These are phyloP conservation scores for Pochonia chlamydosporia DNA, from an alignment of 2,329 filamentous ascomycete species.

Conservation along the genomic window DNA sequence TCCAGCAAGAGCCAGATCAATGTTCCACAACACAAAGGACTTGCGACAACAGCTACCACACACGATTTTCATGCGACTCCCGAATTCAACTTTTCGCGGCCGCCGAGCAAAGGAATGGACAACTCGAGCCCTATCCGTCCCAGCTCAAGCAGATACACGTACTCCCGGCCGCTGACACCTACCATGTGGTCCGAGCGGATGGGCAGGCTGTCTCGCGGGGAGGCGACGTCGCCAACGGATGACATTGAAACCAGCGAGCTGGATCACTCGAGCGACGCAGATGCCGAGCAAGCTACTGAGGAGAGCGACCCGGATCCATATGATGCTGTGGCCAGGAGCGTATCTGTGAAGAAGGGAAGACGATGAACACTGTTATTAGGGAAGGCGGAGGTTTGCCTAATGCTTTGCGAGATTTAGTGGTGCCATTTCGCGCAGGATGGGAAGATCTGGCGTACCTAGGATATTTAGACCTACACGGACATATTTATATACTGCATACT, in stretches of 20 bases:
- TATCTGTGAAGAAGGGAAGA: neutral
- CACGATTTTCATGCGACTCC: constrained; percentile 9
- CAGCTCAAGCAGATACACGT: neutral
- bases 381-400: too few relatives aligned
- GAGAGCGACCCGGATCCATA: constrained; percentile 26
- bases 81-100: constrained; percentile 28
- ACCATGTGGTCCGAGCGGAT: constrained; percentile 9
- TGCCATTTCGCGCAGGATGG: too few relatives aligned
- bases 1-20: constrained; percentile 34
- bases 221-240: constrained; percentile 19
- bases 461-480: neutral
- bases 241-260: constrained; percentile 27
- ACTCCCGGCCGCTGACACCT: neutral
- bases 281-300: constrained; percentile 24
- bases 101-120: neutral
- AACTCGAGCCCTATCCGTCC: neutral
- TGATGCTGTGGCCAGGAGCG: constrained; percentile 11
- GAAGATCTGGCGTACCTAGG: too few relatives aligned
- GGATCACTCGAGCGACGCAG: constrained; percentile 24
- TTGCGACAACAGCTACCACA: constrained; percentile 10
- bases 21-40: constrained; percentile 17
- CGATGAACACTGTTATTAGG: neutral
- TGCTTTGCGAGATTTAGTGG: too few relatives aligned
- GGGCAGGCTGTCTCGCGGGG: constrained; percentile 5
- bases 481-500: neutral